Evolutionary conservation across 257 asterid species (phyloP).

Genomic region (Euphrasia confusa): DNA sequence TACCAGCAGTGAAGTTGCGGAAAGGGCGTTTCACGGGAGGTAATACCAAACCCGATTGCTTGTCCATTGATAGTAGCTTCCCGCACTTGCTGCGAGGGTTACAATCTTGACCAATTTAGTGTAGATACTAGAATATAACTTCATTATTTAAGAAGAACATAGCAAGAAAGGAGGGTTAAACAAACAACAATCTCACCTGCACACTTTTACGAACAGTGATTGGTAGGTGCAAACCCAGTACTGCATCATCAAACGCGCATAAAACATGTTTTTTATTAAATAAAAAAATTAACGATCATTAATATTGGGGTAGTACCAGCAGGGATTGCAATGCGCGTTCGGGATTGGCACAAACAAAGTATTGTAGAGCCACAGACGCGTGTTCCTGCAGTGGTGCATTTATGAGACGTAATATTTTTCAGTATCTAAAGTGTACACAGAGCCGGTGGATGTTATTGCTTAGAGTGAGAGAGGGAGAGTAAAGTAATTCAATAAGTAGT

Average conservation of each 20-base stretch:
- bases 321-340: slow-evolving; percentile 52
- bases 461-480: background rate
- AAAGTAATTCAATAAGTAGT: slow-evolving; percentile 7
- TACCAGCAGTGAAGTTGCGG: slow-evolving; percentile 37
- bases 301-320: slow-evolving; percentile 45
- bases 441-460: slow-evolving; percentile 3
- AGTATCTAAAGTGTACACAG: slow-evolving; percentile 3
- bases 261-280: background rate
- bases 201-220: slow-evolving; percentile 58
- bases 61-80: slow-evolving; percentile 72
- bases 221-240: slow-evolving; percentile 86
- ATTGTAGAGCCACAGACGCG: slow-evolving; percentile 86
- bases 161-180: background rate
- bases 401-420: slow-evolving; percentile 6
- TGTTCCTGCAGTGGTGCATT: slow-evolving; percentile 54
- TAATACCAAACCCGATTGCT: slow-evolving; percentile 59
- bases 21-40: slow-evolving; percentile 80
- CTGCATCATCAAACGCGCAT: slow-evolving; percentile 32
- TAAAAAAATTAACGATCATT: background rate
- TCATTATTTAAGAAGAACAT: background rate
- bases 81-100: slow-evolving; percentile 66
- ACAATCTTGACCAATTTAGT: slow-evolving; percentile 7
- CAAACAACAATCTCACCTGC: slow-evolving; percentile 48
- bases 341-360: slow-evolving; percentile 47
- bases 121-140: background rate